A percentile compares a stretch with the other conserved stretches of the same genome.
phyloP scores from a whole-genome alignment of 148 eudicot species.

The Rhododendron ovatum region DNA sequence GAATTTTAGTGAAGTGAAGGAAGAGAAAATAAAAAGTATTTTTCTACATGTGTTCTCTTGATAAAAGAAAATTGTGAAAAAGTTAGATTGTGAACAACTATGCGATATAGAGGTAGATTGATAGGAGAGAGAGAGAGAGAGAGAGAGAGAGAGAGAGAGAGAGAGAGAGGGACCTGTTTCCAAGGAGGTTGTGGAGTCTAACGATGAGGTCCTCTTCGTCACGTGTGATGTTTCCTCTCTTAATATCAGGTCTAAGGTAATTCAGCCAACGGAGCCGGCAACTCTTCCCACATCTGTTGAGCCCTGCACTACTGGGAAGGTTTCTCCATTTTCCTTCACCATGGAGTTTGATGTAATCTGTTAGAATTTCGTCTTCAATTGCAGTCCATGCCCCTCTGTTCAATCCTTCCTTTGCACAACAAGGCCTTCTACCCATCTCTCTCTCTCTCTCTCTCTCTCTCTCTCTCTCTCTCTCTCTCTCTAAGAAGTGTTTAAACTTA shows the following conservation, averaged over 20 bases:
- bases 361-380: slow-evolving; percentile 6
- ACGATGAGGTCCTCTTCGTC: slow-evolving; percentile 44
- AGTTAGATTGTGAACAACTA: not conserved
- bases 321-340: slow-evolving; percentile 16
- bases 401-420: slow-evolving; percentile 14
- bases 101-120: too few species aligned
- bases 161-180: slow-evolving; percentile 24
- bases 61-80: too few species aligned
- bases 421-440: slow-evolving; percentile 12
- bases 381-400: slow-evolving; percentile 16
- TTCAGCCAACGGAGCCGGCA: slow-evolving; percentile 40
- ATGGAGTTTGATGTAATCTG: slow-evolving; percentile 1
- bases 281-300: slow-evolving; percentile 41
- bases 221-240: slow-evolving; percentile 31
- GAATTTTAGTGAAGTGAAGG: not conserved
- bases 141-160: too few species aligned
- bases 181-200: slow-evolving; percentile 38
- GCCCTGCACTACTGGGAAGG: slow-evolving; percentile 19
- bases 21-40: too few species aligned
- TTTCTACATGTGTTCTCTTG: too few species aligned
- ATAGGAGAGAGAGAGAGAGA: too few species aligned
- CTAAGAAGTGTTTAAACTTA: not conserved
- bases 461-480: not conserved
- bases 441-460: not conserved
- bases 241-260: slow-evolving; percentile 38